A percentile compares a stretch with the other conserved stretches of the same genome.
Evolutionary conservation across 129 eudicot genomes (phyloP).

Genomic region (Chrysanthemum lavandulifolium): DNA sequence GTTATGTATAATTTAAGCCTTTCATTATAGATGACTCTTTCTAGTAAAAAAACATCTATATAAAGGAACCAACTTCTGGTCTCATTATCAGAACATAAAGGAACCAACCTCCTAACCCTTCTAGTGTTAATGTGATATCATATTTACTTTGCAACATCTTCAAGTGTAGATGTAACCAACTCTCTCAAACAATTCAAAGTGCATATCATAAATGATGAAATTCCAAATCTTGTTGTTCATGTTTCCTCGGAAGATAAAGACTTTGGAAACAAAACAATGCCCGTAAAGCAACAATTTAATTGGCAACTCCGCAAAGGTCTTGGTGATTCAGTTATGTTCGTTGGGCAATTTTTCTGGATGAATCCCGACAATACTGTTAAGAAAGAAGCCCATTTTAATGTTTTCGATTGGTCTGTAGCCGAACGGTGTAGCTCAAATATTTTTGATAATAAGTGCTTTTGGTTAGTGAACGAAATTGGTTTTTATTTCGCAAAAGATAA

Average conservation of each 20-base stretch:
- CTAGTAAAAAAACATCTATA: conserved; percentile 15
- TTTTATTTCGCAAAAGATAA: conserved; percentile 24
- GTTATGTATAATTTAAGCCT: too few species aligned
- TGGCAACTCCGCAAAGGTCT: conserved; percentile 11
- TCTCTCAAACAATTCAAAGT: background rate
- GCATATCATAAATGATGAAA: background rate
- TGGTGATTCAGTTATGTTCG: background rate
- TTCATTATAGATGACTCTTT: too few species aligned
- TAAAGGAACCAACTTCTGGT: background rate
- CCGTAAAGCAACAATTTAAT: background rate
- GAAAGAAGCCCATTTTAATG: conserved; percentile 9
- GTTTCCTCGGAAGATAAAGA: conserved; percentile 13
- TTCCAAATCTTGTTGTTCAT: conserved; percentile 6
- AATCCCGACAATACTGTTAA: background rate
- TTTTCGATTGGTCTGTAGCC: conserved; percentile 18
- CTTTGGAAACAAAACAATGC: conserved; percentile 15
- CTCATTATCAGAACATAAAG: background rate
- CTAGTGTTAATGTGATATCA: background rate
- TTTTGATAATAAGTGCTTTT: conserved; percentile 11
- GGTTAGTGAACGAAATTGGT: conserved; percentile 7
- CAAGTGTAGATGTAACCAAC: conserved; percentile 4
- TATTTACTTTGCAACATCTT: conserved; percentile 11
- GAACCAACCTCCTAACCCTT: background rate
- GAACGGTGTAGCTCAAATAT: background rate
- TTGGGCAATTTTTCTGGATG: conserved; percentile 26